A percentile compares a stretch with the other conserved stretches of the same genome.
phyloP scores from a whole-genome alignment of 2,329 filamentous ascomycete genomes.

The Neonectria ditissima region DNA sequence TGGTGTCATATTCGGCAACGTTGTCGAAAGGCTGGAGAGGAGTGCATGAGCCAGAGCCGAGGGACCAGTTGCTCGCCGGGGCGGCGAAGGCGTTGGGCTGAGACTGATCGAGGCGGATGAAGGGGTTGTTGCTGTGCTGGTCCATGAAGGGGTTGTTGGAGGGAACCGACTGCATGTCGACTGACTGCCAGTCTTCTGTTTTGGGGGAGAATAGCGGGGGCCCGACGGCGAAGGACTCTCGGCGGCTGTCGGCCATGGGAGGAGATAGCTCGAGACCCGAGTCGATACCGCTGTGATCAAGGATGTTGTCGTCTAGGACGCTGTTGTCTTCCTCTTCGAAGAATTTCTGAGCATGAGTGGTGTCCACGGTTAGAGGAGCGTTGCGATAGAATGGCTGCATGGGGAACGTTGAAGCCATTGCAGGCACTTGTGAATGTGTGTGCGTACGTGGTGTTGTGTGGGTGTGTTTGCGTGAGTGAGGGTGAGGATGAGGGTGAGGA shows the following conservation, averaged over 20 bases:
- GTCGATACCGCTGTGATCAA: conserved; percentile 70
- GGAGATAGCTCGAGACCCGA: conserved; percentile 73
- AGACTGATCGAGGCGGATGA: conserved; percentile 71
- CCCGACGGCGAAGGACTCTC: conserved; percentile 72
- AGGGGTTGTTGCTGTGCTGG: conserved; percentile 71
- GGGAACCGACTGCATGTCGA: conserved; percentile 73
- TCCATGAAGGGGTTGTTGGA: conserved; percentile 74
- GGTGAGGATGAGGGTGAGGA: background rate
- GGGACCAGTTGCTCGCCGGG: conserved; percentile 68
- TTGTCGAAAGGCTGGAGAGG: conserved; percentile 76
- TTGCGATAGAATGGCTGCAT: conserved; percentile 66
- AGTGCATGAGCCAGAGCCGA: conserved; percentile 78
- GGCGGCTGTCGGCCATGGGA: conserved; percentile 70
- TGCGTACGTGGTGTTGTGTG: conserved; percentile 30
- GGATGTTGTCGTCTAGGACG: conserved; percentile 70
- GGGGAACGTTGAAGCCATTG: conserved; percentile 64
- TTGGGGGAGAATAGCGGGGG: conserved; percentile 72
- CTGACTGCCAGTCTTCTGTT: conserved; percentile 71
- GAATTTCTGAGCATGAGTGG: conserved; percentile 64
- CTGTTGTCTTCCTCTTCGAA: conserved; percentile 72
- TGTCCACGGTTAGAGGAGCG: conserved; percentile 65
- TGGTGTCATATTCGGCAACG: conserved; percentile 67
- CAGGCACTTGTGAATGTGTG: conserved; percentile 37
- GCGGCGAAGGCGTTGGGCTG: conserved; percentile 57
- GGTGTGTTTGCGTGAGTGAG: conserved; percentile 7